Percentiles rank a stretch among this genome's conserved stretches.
Evolutionary conservation across 164 flowering plant species (phyloP).

Genomic region (Malania oleifera): DNA sequence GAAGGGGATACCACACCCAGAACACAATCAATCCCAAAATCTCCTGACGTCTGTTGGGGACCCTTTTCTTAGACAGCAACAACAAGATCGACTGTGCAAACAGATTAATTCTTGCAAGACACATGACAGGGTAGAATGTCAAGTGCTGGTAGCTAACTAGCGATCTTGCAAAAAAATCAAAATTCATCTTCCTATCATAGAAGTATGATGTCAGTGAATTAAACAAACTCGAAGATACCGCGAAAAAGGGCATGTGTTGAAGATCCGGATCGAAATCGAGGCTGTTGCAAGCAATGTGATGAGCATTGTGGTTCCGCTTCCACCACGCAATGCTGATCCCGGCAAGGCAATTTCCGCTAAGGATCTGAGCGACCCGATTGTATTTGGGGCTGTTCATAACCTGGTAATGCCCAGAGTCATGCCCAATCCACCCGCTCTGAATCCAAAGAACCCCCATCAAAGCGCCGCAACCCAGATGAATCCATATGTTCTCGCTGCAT

Average conservation of each 20-base stretch:
- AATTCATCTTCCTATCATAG: conserved; percentile 12
- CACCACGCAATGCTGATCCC: conserved; percentile 20
- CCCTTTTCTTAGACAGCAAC: not conserved
- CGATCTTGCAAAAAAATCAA: not conserved
- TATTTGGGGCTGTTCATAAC: not conserved
- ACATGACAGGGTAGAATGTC: conserved; percentile 16
- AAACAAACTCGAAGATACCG: conserved; percentile 9
- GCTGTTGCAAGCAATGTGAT: conserved; percentile 17
- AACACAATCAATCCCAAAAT: conserved; percentile 9
- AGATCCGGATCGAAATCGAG: conserved; percentile 11
- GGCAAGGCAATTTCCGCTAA: conserved; percentile 10
- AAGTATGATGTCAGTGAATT: conserved; percentile 6
- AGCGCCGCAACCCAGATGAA: not conserved
- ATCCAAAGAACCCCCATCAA: conserved; percentile 15
- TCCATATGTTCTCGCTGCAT: not conserved
- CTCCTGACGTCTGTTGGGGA: conserved; percentile 1
- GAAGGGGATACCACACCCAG: conserved; percentile 14
- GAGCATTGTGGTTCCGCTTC: conserved; percentile 17
- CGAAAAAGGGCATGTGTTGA: conserved; percentile 13
- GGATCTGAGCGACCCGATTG: conserved; percentile 6
- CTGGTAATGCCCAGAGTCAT: conserved; percentile 14
- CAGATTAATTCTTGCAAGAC: conserved; percentile 8
- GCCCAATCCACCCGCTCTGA: conserved; percentile 13
- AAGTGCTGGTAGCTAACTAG: conserved; percentile 13
- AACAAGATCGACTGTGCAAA: conserved; percentile 11